Evolutionary conservation across 1,284 basidiomycete species (phyloP).

Genomic region (Volvariella surrecta): DNA sequence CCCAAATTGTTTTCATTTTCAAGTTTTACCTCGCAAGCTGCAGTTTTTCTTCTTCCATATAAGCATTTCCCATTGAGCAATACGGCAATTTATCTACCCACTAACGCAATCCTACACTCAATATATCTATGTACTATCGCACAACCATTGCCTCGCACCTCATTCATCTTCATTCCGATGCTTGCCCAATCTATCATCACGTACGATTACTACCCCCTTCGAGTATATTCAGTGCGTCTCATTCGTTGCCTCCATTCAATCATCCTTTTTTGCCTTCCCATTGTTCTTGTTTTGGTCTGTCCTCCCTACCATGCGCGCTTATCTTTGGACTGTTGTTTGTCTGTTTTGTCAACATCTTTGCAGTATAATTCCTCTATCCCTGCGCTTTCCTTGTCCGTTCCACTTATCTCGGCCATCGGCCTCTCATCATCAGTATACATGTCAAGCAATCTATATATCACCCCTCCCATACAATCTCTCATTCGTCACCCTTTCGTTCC

Average conservation of each 20-base stretch:
- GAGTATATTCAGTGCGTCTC: conserved; percentile 11
- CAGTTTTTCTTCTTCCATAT: conserved; percentile 9
- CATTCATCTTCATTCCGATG: conserved; percentile 21
- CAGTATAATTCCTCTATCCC: too few relatives aligned
- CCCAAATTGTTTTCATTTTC: conserved; percentile 12
- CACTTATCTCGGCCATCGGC: too few relatives aligned
- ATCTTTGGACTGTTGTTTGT: conserved; percentile 7
- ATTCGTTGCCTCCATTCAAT: conserved; percentile 8
- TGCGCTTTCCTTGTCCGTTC: too few relatives aligned
- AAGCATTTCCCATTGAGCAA: conserved; percentile 7
- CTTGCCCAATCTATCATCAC: conserved; percentile 5
- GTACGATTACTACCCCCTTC: background rate
- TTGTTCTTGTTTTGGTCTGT: conserved; percentile 7
- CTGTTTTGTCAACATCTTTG: conserved; percentile 7
- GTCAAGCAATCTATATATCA: too few relatives aligned
- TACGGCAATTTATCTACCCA: conserved; percentile 11
- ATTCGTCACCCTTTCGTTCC: background rate
- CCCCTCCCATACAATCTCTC: background rate
- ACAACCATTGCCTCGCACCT: conserved; percentile 8
- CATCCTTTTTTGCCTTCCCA: conserved; percentile 9
- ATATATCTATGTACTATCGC: conserved; percentile 21
- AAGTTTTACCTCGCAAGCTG: background rate
- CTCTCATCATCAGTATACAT: too few relatives aligned
- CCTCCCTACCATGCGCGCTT: background rate
- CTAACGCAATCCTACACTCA: conserved; percentile 8